These are phyloP conservation scores for Trypanosoma melophagium DNA, from an alignment of 208 protist genomes.

Conservation along the genomic window DNA sequence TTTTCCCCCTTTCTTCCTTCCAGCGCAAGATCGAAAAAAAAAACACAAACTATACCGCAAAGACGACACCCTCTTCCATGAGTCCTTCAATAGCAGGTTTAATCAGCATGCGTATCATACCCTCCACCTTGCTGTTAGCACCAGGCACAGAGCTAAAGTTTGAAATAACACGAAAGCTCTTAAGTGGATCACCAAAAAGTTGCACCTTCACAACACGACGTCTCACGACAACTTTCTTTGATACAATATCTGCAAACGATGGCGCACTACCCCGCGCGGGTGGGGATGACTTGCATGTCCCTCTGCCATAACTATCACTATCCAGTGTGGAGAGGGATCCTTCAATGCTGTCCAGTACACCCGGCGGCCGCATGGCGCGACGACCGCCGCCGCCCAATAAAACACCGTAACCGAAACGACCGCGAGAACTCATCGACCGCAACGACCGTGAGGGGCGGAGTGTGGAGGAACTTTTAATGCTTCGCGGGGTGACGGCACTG, in stretches of 20 bases:
- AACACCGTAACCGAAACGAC: conserved; percentile 64
- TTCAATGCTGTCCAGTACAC: conserved; percentile 23
- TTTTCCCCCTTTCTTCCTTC: background rate
- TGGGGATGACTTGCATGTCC: conserved; percentile 11
- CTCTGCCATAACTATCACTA: background rate
- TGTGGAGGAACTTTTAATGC: conserved; percentile 3
- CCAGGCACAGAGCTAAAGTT: conserved; percentile 80
- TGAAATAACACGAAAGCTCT: conserved; percentile 69
- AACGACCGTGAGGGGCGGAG: conserved; percentile 2
- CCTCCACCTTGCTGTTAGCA: conserved; percentile 76
- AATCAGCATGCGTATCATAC: conserved; percentile 69
- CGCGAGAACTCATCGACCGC: conserved; percentile 6
- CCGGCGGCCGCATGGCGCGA: conserved; percentile 73
- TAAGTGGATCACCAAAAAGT: conserved; percentile 86
- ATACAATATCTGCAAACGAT: conserved; percentile 56
- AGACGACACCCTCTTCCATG: conserved; percentile 78
- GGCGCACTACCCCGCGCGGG: conserved; percentile 1
- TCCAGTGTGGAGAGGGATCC: conserved; percentile 18
- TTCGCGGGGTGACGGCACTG: background rate
- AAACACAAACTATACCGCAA: conserved; percentile 6
- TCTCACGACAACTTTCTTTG: conserved; percentile 46
- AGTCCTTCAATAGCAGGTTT: conserved; percentile 77
- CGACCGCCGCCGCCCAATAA: conserved; percentile 75
- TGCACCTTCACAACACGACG: conserved; percentile 69
- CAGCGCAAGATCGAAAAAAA: background rate